These are phyloP conservation scores for Globisporangium barbulae DNA, from an alignment of 352 stramenopile species.

Conservation along the genomic window DNA sequence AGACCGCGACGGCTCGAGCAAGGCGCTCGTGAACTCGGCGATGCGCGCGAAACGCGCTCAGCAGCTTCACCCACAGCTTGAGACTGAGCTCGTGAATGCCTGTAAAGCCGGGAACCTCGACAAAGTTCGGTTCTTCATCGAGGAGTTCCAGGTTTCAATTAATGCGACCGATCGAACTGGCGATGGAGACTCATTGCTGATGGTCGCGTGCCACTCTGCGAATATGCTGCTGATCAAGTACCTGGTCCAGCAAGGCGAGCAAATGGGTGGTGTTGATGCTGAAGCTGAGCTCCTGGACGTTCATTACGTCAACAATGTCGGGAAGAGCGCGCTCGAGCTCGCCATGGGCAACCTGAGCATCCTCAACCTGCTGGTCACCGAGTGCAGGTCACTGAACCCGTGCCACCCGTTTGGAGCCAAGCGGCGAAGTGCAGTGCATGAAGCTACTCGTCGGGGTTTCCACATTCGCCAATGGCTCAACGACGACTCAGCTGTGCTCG, in stretches of 20 bases:
- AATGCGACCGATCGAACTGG: constrained; percentile 23
- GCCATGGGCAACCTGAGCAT: constrained; percentile 13
- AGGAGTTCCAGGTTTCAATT: constrained; percentile 37
- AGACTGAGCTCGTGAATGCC: constrained; percentile 24
- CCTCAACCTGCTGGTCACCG: constrained; percentile 11
- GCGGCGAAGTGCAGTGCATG: constrained; percentile 20
- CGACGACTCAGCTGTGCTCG: constrained; percentile 10
- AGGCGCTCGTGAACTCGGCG: constrained; percentile 16
- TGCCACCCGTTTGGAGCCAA: constrained; percentile 15
- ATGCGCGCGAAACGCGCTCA: constrained; percentile 12
- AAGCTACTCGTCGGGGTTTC: constrained; percentile 24
- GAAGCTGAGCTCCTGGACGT: constrained; percentile 20
- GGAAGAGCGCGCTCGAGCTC: constrained; percentile 17
- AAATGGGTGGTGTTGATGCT: not conserved
- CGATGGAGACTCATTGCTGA: constrained; percentile 24
- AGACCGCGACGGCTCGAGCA: constrained; percentile 7
- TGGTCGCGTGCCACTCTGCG: constrained; percentile 25
- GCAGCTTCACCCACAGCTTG: constrained; percentile 36
- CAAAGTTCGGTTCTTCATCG: constrained; percentile 30
- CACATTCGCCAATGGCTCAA: constrained; percentile 24
- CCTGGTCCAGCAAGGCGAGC: constrained; percentile 17
- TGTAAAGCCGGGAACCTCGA: constrained; percentile 23
- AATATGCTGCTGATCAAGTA: constrained; percentile 20
- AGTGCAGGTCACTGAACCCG: constrained; percentile 12
- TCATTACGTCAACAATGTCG: constrained; percentile 10